These are phyloP conservation scores for Chrysochromulina parva DNA, from an alignment of 78 protist genomes.

Conservation along the genomic window DNA sequence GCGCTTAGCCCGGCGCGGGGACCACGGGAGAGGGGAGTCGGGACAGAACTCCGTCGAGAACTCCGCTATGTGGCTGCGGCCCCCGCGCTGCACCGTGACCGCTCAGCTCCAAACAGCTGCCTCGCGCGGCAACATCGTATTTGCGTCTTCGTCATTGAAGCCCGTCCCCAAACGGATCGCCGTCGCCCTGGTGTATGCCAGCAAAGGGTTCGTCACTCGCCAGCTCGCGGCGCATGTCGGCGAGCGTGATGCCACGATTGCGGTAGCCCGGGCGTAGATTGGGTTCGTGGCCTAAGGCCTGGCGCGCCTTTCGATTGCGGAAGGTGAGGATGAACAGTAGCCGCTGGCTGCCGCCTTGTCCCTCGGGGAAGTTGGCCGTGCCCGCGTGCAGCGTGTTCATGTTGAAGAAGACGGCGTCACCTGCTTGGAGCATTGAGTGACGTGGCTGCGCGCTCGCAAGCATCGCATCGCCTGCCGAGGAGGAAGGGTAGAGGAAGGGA, in stretches of 20 bases:
- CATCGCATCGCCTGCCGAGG: neutral
- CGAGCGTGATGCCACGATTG: neutral
- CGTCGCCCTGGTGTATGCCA: no score
- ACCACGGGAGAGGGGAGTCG: no score
- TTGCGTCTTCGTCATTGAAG: no score
- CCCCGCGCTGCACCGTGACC: no score
- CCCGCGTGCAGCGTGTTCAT: slow-evolving; percentile 13
- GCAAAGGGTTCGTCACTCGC: neutral
- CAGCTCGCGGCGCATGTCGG: neutral
- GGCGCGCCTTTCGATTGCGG: neutral
- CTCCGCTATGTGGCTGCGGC: no score
- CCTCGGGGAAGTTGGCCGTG: neutral
- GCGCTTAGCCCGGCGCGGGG: no score
- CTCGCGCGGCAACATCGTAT: no score
- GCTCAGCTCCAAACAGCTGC: no score
- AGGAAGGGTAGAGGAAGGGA: no score
- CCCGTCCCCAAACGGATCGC: no score
- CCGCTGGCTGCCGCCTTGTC: neutral
- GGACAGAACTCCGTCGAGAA: no score
- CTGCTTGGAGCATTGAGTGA: neutral
- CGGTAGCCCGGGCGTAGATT: neutral
- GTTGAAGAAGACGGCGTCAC: neutral
- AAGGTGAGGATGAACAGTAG: neutral
- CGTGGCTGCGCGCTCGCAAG: neutral
- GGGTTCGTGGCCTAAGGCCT: neutral